These are phyloP conservation scores for Zygnema cylindricum DNA, from an alignment of 139 green algal species.

Conservation along the genomic window DNA sequence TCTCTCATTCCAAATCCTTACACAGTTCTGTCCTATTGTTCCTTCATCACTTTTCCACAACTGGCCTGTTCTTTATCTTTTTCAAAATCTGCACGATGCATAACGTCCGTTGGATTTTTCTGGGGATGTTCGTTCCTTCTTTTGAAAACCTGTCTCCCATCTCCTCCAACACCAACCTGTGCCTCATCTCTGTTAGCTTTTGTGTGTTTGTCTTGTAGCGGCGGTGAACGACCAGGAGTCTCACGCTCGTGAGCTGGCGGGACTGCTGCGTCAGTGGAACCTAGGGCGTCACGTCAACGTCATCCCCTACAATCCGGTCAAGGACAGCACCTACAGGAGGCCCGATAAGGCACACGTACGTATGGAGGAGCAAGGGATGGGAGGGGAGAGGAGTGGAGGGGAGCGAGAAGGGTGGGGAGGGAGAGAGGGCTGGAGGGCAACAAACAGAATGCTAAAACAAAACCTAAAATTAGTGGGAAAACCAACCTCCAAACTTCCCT, in stretches of 20 bases:
- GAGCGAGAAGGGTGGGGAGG: not conserved
- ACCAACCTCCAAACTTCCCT: too few relatives aligned
- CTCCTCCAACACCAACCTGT: not conserved
- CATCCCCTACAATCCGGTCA: conserved; percentile 95
- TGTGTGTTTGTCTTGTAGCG: conserved; percentile 29
- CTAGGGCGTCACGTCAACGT: conserved; percentile 85
- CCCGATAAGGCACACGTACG: conserved; percentile 66
- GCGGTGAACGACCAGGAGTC: conserved; percentile 66
- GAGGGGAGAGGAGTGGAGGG: not conserved
- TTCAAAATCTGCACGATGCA: too few relatives aligned
- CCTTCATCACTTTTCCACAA: too few relatives aligned
- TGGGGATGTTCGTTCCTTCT: too few relatives aligned
- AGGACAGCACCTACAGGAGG: conserved; percentile 81
- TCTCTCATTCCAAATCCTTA: too few relatives aligned
- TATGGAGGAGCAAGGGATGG: not conserved
- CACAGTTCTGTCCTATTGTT: too few relatives aligned
- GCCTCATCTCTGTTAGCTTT: not conserved
- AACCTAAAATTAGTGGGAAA: too few relatives aligned
- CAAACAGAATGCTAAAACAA: too few relatives aligned
- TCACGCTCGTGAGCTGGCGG: conserved; percentile 80
- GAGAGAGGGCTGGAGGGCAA: too few relatives aligned
- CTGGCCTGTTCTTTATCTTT: too few relatives aligned
- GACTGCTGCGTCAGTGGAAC: conserved; percentile 78
- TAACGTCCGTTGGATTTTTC: too few relatives aligned
- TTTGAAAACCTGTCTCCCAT: too few relatives aligned